Base-by-base conservation (phyloP, 116 monocot species). In the Posidonia oceanica region DNA sequence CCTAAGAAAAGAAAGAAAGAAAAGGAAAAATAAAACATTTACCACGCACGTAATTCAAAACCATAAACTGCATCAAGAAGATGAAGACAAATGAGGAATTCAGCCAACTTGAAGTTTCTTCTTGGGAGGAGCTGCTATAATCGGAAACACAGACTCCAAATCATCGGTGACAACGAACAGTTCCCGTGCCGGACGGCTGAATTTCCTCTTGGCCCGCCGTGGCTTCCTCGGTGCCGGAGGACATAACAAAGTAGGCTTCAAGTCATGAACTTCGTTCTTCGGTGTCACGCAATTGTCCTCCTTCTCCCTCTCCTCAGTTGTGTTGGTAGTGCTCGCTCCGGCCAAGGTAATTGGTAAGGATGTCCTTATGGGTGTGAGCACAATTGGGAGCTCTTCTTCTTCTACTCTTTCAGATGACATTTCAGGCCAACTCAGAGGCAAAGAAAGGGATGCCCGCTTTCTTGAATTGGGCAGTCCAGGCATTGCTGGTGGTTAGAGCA, bases 161-260 rank as follows among this genome's bases (percentile, higher is more conserved):
- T 84, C 84, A 29, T 38, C 61, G 4, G 80, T 67, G 7, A 80
- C 74, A 20, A 68, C 44, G 74, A 65, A 74, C 63, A 80, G 75
- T 2, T 15, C 22, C 44, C 44, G 41, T 17, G 63, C 61, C 37
- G 76, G 74, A n/a, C 63, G 37, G 12, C 17, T 17, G 7, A 8
- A 36, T 61, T 72, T 84, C 53, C 77, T 77, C 72, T 69, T 71
- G 4, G 64, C 38, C 14, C 42, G 55, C 61, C 76, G 57, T 29
- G 70, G 76, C 66, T 79, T 79, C 52, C 66, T 79, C 51, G 79
- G 79, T 3, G 83, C 70, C 16, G 83, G 83, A 38, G 83, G 83
- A 55, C 79, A 79, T 18, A 48, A 39, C 12, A 58, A 7, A 10
- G 61, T 17, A 6, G 65, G 65, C 73, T 62, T 83, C 36, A 79